phyloP scores from a whole-genome alignment of 2,329 filamentous ascomycete species.

The Clarireedia monteithiana region DNA sequence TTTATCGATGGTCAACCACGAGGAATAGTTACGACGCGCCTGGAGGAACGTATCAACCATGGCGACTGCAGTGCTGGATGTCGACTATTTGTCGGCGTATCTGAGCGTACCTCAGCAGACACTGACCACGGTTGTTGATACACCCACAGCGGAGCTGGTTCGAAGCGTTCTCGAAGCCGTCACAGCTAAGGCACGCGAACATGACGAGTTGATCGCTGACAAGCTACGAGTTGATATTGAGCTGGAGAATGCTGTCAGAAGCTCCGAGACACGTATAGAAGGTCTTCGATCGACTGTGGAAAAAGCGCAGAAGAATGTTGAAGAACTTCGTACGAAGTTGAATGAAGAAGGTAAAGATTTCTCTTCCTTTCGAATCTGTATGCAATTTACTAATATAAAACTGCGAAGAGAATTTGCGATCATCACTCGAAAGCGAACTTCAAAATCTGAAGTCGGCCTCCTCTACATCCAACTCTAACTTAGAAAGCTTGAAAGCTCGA shows the following conservation, averaged over 20 bases:
- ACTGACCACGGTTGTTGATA: constrained; percentile 51
- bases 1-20: constrained; percentile 5
- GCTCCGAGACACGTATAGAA: constrained; percentile 74
- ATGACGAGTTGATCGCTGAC: constrained; percentile 73
- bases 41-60: constrained; percentile 34
- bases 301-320: constrained; percentile 75
- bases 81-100: constrained; percentile 65
- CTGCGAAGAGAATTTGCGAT: constrained; percentile 62
- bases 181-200: constrained; percentile 71
- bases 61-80: constrained; percentile 56
- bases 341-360: constrained; percentile 64
- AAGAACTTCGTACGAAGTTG: constrained; percentile 72
- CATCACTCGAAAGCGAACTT: constrained; percentile 73
- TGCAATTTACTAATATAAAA: too few relatives aligned
- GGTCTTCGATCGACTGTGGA: constrained; percentile 74
- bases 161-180: constrained; percentile 67
- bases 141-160: constrained; percentile 73
- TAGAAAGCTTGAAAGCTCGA: constrained; percentile 70
- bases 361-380: background rate
- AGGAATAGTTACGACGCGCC: constrained; percentile 1
- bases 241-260: constrained; percentile 81
- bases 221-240: constrained; percentile 89
- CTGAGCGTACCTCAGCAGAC: constrained; percentile 60
- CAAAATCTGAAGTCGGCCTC: constrained; percentile 68
- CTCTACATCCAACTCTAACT: constrained; percentile 65